Evolutionary conservation across 495 filamentous ascomycete species (phyloP).

Genomic region (Lineolata rhizophorae): DNA sequence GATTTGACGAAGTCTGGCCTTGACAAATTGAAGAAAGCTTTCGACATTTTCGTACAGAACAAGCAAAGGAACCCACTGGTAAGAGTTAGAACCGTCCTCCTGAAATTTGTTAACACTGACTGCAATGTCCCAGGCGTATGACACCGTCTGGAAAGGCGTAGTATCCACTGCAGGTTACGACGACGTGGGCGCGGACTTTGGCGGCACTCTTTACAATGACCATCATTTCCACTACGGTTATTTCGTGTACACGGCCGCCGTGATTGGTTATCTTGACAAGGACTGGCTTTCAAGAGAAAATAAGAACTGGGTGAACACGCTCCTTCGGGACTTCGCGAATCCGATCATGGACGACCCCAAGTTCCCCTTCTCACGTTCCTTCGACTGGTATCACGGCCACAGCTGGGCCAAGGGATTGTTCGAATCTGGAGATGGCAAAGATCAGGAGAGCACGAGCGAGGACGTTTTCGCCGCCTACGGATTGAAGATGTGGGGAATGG

Average conservation of each 20-base stretch:
- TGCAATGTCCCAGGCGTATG: too few species aligned
- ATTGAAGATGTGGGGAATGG: slow-evolving; percentile 2
- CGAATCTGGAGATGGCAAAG: slow-evolving; percentile 3
- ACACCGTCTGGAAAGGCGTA: neutral
- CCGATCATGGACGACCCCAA: neutral
- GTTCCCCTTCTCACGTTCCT: slow-evolving; percentile 2
- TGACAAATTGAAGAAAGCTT: slow-evolving; percentile 2
- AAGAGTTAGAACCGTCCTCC: too few species aligned
- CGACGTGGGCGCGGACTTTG: slow-evolving; percentile 1
- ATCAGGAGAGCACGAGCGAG: slow-evolving; percentile 4
- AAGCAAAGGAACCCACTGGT: slow-evolving; percentile 2
- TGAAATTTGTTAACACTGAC: too few species aligned
- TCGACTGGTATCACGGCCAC: slow-evolving; percentile 4
- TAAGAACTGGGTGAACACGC: slow-evolving; percentile 1
- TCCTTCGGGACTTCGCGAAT: slow-evolving; percentile 1
- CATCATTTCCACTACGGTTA: slow-evolving; percentile 2
- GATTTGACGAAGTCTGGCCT: neutral
- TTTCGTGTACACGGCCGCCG: slow-evolving; percentile 3
- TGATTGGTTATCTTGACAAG: slow-evolving; percentile 1
- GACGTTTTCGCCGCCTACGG: slow-evolving; percentile 2
- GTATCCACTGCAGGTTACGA: neutral
- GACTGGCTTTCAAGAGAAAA: slow-evolving; percentile 1
- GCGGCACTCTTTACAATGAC: slow-evolving; percentile 2
- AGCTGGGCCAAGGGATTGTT: slow-evolving; percentile 2
- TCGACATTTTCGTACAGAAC: slow-evolving; percentile 1